These are phyloP conservation scores for Pythium scleroteichum DNA, from an alignment of 352 stramenopile species.

Conservation along the genomic window DNA sequence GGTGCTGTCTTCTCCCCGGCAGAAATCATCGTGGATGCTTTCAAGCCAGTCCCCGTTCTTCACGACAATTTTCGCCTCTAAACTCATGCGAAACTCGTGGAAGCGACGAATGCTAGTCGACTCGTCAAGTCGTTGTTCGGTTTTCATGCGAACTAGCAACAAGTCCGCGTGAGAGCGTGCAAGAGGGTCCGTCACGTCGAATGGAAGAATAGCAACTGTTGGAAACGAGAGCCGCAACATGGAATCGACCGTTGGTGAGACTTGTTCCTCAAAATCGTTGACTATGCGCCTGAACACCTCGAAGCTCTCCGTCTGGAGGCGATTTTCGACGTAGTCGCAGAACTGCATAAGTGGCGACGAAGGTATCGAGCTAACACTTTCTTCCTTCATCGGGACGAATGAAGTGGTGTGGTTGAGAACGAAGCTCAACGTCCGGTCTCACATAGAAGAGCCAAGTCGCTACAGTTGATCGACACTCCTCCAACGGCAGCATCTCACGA, in stretches of 20 bases:
- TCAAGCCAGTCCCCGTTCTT: slow-evolving; percentile 6
- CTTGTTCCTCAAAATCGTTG: neutral
- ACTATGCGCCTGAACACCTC: slow-evolving; percentile 8
- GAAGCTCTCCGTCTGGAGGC: slow-evolving; percentile 3
- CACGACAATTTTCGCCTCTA: slow-evolving; percentile 1
- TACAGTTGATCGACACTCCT: too few relatives aligned
- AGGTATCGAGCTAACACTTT: neutral
- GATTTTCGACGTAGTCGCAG: slow-evolving; percentile 3
- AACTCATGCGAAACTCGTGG: neutral
- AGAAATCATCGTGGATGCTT: slow-evolving; percentile 8
- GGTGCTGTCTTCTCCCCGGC: neutral
- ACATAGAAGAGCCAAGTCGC: too few relatives aligned
- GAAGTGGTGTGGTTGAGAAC: neutral
- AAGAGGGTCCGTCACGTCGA: neutral
- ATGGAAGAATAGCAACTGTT: slow-evolving; percentile 1
- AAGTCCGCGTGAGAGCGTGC: neutral
- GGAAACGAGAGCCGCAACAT: neutral
- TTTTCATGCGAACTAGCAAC: neutral
- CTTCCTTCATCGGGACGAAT: neutral
- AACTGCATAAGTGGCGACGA: neutral
- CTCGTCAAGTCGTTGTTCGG: neutral
- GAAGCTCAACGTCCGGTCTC: too few relatives aligned
- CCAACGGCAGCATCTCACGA: too few relatives aligned
- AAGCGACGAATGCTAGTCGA: neutral
- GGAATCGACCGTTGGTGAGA: neutral